Percentiles rank a stretch among this genome's conserved stretches.
These are phyloP conservation scores for Xylariaceae sp. DNA, from an alignment of 2,329 filamentous ascomycete species.

Conservation along the genomic window DNA sequence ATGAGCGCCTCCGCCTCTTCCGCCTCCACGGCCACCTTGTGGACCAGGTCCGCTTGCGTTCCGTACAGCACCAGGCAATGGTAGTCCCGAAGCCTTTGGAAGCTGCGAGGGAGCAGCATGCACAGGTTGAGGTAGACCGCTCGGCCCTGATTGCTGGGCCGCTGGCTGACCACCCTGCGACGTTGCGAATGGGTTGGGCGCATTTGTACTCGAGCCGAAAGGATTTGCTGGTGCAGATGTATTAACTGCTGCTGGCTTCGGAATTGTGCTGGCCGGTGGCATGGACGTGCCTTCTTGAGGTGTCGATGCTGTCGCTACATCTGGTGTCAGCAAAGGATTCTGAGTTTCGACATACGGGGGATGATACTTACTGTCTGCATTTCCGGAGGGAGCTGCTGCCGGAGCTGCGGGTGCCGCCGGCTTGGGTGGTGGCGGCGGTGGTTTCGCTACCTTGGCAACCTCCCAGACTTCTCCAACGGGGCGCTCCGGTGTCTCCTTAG, in stretches of 20 bases:
- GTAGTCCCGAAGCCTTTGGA: slow-evolving; percentile 35
- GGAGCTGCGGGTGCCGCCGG: slow-evolving; percentile 24
- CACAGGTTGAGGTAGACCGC: slow-evolving; percentile 13
- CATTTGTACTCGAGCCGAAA: too few relatives aligned
- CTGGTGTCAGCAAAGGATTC: background rate
- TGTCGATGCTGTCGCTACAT: background rate
- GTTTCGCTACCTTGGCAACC: slow-evolving; percentile 65
- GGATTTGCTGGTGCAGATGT: background rate
- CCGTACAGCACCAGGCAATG: slow-evolving; percentile 34
- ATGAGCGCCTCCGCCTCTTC: slow-evolving; percentile 32
- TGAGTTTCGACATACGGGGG: slow-evolving; percentile 5
- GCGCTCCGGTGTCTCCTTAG: slow-evolving; percentile 77
- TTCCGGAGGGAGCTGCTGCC: slow-evolving; percentile 11
- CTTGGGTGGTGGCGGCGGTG: slow-evolving; percentile 29
- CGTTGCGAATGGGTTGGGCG: slow-evolving; percentile 23
- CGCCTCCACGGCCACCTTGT: slow-evolving; percentile 26
- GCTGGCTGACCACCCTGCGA: slow-evolving; percentile 6
- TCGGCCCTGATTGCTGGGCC: slow-evolving; percentile 12
- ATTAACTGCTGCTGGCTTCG: slow-evolving; percentile 10
- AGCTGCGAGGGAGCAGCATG: slow-evolving; percentile 25
- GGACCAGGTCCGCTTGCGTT: slow-evolving; percentile 25
- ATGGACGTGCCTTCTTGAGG: slow-evolving; percentile 21
- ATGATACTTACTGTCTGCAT: background rate
- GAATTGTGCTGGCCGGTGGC: slow-evolving; percentile 5
- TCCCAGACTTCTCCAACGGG: slow-evolving; percentile 86